phyloP scores from a whole-genome alignment of 768 basidiomycete genomes.

The Pleurotus djamor region DNA sequence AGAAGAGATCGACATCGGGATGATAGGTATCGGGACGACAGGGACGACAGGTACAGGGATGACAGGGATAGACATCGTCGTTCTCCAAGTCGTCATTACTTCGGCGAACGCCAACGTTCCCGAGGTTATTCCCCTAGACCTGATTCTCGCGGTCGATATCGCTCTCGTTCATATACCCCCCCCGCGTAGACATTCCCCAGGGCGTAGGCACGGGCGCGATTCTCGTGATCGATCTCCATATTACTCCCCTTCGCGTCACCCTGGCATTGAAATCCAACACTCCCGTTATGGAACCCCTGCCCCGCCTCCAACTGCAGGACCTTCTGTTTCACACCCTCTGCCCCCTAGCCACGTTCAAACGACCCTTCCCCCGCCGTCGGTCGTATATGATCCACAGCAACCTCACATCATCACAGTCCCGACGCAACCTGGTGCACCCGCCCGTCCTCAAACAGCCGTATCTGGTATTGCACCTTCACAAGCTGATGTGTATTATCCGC shows the following conservation, averaged over 20 bases:
- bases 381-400: background rate
- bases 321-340: background rate
- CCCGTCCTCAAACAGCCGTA: conserved; percentile 4
- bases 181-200: conserved; percentile 1
- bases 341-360: background rate
- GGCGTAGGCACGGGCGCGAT: conserved; percentile 12
- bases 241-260: conserved; percentile 5
- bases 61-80: conserved; percentile 10
- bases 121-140: conserved; percentile 9
- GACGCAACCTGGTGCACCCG: conserved; percentile 11
- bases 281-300: background rate
- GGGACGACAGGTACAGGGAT: conserved; percentile 4
- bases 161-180: conserved; percentile 17
- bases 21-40: background rate
- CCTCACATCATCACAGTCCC: conserved; percentile 13
- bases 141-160: conserved; percentile 9
- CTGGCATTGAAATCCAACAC: background rate
- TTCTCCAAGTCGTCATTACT: conserved; percentile 9
- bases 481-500: no score
- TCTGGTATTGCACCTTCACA: background rate
- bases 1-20: background rate
- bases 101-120: conserved; percentile 6
- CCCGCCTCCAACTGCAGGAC: background rate
- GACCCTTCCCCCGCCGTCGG: background rate
- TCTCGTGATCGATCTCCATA: conserved; percentile 12